These are phyloP conservation scores for Hyaloperonospora brassicae DNA, from an alignment of 352 stramenopile species.

Conservation along the genomic window DNA sequence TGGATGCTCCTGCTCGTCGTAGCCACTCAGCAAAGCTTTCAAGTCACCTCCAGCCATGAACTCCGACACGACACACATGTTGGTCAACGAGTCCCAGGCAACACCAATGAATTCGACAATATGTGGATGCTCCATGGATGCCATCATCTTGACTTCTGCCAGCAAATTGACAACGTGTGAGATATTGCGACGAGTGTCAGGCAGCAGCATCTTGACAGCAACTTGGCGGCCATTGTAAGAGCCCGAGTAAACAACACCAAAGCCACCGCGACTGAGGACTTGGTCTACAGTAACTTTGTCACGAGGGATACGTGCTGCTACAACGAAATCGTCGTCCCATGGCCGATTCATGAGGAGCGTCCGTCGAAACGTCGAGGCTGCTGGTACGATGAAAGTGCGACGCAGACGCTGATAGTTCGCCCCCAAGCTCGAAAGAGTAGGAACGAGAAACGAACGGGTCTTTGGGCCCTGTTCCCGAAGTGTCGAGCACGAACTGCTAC, in stretches of 20 bases:
- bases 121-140: constrained; percentile 30
- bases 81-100: constrained; percentile 37
- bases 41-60: constrained; percentile 54
- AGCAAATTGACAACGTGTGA: constrained; percentile 28
- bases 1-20: constrained; percentile 13
- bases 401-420: constrained; percentile 14
- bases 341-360: constrained; percentile 6
- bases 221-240: constrained; percentile 29
- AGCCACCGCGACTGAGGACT: constrained; percentile 35
- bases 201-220: constrained; percentile 43
- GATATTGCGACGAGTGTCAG: constrained; percentile 28
- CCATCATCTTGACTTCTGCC: constrained; percentile 41
- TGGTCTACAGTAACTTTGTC: constrained; percentile 27
- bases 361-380: constrained; percentile 8
- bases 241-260: constrained; percentile 40
- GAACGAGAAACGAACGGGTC: constrained; percentile 10
- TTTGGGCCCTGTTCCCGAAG: constrained; percentile 15
- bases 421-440: constrained; percentile 17
- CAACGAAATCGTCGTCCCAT: constrained; percentile 37
- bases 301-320: constrained; percentile 35
- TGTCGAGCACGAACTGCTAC: constrained; percentile 16
- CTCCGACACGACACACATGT: constrained; percentile 46
- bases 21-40: constrained; percentile 28
- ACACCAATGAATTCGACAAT: constrained; percentile 49
- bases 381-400: constrained; percentile 13